These are phyloP conservation scores for Athelia sp. DNA, from an alignment of 1,284 basidiomycete genomes.

Conservation along the genomic window DNA sequence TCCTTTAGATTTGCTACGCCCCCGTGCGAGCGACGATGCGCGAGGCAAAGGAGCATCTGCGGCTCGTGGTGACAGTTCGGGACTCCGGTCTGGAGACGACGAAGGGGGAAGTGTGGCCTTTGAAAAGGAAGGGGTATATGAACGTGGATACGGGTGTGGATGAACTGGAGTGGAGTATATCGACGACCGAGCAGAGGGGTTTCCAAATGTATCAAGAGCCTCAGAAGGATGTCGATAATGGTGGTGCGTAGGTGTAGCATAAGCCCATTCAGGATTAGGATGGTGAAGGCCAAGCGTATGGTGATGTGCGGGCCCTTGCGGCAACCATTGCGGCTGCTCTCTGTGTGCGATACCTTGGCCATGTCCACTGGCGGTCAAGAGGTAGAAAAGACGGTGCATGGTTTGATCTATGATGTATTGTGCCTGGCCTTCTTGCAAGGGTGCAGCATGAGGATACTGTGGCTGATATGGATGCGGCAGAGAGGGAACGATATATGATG, in stretches of 20 bases:
- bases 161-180: background rate
- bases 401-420: background rate
- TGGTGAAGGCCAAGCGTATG: background rate
- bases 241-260: background rate
- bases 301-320: background rate
- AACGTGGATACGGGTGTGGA: slow-evolving; percentile 1
- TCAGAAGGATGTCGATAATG: background rate
- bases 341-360: background rate
- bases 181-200: background rate
- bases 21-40: background rate
- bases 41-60: background rate
- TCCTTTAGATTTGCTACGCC: background rate
- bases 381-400: background rate
- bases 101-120: slow-evolving; percentile 1
- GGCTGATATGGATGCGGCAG: background rate
- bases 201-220: too few species aligned
- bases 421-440: background rate
- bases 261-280: background rate
- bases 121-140: slow-evolving; percentile 1
- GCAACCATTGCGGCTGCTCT: background rate
- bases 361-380: background rate
- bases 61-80: background rate
- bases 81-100: background rate
- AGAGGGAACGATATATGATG: background rate
- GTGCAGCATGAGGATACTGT: background rate